Conservation (phyloP, 2,329 filamentous ascomycete genomes). For the Fonsecaea monophora region DNA sequence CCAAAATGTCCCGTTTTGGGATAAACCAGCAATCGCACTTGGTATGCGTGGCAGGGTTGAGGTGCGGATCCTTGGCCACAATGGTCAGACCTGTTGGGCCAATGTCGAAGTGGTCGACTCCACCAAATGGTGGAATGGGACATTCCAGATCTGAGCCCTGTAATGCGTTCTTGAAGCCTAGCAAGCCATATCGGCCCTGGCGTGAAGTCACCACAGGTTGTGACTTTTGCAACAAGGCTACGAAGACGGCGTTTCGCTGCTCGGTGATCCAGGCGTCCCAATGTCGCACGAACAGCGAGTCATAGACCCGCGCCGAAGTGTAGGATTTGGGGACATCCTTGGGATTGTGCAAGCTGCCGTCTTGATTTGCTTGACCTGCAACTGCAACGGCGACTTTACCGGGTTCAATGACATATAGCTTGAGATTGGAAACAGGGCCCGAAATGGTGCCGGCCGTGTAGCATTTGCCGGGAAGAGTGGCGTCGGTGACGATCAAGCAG, state of each 20-base stretch:
- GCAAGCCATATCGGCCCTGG: constrained; percentile 47
- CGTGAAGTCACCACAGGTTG: constrained; percentile 48
- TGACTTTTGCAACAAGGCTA: constrained; percentile 53
- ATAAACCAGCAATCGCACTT: constrained; percentile 55
- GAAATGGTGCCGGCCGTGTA: constrained; percentile 56
- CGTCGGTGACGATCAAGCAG: constrained; percentile 53
- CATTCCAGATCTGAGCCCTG: constrained; percentile 52
- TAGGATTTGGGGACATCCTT: constrained; percentile 56
- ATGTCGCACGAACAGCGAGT: constrained; percentile 59
- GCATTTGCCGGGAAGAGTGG: constrained; percentile 47
- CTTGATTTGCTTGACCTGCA: constrained; percentile 55
- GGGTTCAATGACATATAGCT: constrained; percentile 50
- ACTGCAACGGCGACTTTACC: constrained; percentile 56
- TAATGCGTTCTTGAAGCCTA: constrained; percentile 53
- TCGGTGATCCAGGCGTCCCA: constrained; percentile 60
- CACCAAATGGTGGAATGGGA: constrained; percentile 57
- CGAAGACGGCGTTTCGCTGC: constrained; percentile 59
- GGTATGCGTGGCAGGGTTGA: constrained; percentile 56
- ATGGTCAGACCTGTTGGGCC: constrained; percentile 49
- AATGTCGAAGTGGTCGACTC: constrained; percentile 55
- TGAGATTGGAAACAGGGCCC: constrained; percentile 55
- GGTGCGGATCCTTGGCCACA: constrained; percentile 54
- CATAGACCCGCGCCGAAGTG: constrained; percentile 57
- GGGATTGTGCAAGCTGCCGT: constrained; percentile 58
- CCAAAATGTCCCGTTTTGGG: constrained; percentile 52